Evolutionary conservation across 495 filamentous ascomycete species (phyloP).

Genomic region (Cryomyces minteri): DNA sequence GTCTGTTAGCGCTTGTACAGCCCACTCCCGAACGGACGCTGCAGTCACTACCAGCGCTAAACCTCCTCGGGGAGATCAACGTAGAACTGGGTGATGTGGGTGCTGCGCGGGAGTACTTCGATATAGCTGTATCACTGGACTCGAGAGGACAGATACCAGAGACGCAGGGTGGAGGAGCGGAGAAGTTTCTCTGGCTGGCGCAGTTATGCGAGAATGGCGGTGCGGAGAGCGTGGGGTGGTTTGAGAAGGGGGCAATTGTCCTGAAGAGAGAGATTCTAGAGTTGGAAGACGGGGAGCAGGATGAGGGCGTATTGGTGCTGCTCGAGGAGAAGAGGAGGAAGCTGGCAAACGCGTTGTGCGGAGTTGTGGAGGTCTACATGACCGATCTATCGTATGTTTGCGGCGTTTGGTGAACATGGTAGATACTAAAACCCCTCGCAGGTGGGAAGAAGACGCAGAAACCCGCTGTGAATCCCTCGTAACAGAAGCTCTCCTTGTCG

Average conservation of each 20-base stretch:
- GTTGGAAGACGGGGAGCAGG: slow-evolving; percentile 22
- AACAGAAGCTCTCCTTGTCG: slow-evolving; percentile 65
- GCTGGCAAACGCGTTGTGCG: slow-evolving; percentile 72
- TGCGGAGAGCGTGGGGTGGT: slow-evolving; percentile 68
- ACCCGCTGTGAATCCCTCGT: slow-evolving; percentile 64
- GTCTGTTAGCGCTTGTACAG: slow-evolving; percentile 35
- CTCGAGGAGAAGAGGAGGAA: slow-evolving; percentile 55
- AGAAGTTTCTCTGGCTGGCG: slow-evolving; percentile 92
- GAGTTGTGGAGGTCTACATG: slow-evolving; percentile 91
- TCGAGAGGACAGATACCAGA: slow-evolving; percentile 43
- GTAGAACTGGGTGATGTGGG: slow-evolving; percentile 71
- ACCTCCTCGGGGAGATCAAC: slow-evolving; percentile 65
- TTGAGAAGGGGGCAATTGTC: slow-evolving; percentile 56
- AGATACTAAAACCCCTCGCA: slow-evolving; percentile 9
- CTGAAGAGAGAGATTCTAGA: slow-evolving; percentile 47
- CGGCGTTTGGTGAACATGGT: not conserved
- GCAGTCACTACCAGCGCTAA: slow-evolving; percentile 43
- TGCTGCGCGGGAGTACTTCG: slow-evolving; percentile 47
- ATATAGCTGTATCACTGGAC: slow-evolving; percentile 51
- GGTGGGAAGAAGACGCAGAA: slow-evolving; percentile 83
- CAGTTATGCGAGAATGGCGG: slow-evolving; percentile 84
- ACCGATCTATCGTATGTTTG: slow-evolving; percentile 57
- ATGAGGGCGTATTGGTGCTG: slow-evolving; percentile 23
- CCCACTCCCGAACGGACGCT: slow-evolving; percentile 22
- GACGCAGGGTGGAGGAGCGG: slow-evolving; percentile 57